phyloP scores from a whole-genome alignment of 2,329 filamentous ascomycete species.

The Sclerotinia subarctica region DNA sequence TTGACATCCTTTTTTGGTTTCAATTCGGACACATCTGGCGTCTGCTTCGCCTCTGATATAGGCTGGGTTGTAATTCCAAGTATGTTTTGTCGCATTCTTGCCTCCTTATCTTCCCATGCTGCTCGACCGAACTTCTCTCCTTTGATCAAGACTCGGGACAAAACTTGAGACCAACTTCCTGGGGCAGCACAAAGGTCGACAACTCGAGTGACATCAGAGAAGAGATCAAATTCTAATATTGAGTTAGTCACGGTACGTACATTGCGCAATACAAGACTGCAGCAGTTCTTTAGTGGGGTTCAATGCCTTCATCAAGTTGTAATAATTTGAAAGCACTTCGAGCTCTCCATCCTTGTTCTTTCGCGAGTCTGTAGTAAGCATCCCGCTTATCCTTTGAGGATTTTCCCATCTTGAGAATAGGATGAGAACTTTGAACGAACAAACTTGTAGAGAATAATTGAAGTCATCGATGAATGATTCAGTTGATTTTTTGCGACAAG shows the following conservation, averaged over 20 bases:
- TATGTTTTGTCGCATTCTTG: slow-evolving; percentile 60
- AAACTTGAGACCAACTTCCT: slow-evolving; percentile 94
- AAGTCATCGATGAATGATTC: slow-evolving; percentile 7
- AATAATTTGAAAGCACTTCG: slow-evolving; percentile 95
- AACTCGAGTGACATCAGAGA: slow-evolving; percentile 83
- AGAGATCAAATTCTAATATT: slow-evolving; percentile 78
- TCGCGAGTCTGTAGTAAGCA: slow-evolving; percentile 94
- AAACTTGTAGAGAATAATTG: slow-evolving; percentile 15
- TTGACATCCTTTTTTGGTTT: slow-evolving; percentile 69
- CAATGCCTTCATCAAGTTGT: slow-evolving; percentile 76
- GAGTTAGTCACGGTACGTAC: slow-evolving; percentile 4
- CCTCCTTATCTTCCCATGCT: slow-evolving; percentile 83
- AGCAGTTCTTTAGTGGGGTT: slow-evolving; percentile 9
- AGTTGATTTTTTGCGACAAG: slow-evolving; percentile 24
- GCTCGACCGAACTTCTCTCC: slow-evolving; percentile 84
- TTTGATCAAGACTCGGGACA: slow-evolving; percentile 89
- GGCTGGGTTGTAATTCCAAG: slow-evolving; percentile 39
- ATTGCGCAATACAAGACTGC: neutral
- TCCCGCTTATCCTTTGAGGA: slow-evolving; percentile 99
- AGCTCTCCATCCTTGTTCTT: slow-evolving; percentile 98
- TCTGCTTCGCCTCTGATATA: slow-evolving; percentile 32
- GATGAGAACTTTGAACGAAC: neutral
- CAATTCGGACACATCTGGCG: slow-evolving; percentile 30
- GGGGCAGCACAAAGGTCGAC: slow-evolving; percentile 95
- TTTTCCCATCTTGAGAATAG: slow-evolving; percentile 68